Evolutionary conservation across 371 early-diverging fungal species (phyloP), one percentile per base, ranked within the genome.

Genomic region (Mucor racemosus): DNA sequence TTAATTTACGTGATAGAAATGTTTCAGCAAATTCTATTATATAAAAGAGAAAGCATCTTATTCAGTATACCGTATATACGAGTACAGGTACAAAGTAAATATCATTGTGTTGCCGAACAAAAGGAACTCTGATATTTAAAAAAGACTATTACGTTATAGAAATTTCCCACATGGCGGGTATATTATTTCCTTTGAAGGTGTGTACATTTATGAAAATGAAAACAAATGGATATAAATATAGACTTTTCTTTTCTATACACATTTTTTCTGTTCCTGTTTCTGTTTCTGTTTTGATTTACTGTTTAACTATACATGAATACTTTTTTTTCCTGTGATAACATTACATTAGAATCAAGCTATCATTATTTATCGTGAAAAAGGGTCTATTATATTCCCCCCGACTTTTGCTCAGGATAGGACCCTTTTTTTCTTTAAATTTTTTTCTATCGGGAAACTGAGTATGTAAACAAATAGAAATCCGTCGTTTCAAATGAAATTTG

Each of bases 381-480:
- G 44, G 44, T 44, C 44, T 44, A 19, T 19, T 21, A 9, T 26
- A 6, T 17, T 44, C n/a, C 11, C 4, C 26, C 50, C 50, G 50
- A 50, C 50, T 21, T 46, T 50, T 26, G 26, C 26, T 50, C 55
- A 59, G 59, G 59, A 42, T 42, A 59, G 59, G 59, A 59, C 59
- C 59, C 59, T 59, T 59, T 59, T 42, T 19, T 41, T 19, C 26
- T 26, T 58, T 7, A 21, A 38, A 17, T 39, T 38, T 11, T 11
- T 11, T 38, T 38, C 38, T n/a, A 53, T 53, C 21, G 31, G 38
- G 58, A 58, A 38, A 58, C 38, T 33, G 58, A 35, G 35, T 19
- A 11, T 19, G 7, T 35, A 10, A 58, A 19, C 19, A 19, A 19
- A 39, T 58, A 58, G 58, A 19, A 38, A 35, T 35, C 21, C 35